phyloP scores from a whole-genome alignment of 116 monocot species.

The Iris pallida region DNA sequence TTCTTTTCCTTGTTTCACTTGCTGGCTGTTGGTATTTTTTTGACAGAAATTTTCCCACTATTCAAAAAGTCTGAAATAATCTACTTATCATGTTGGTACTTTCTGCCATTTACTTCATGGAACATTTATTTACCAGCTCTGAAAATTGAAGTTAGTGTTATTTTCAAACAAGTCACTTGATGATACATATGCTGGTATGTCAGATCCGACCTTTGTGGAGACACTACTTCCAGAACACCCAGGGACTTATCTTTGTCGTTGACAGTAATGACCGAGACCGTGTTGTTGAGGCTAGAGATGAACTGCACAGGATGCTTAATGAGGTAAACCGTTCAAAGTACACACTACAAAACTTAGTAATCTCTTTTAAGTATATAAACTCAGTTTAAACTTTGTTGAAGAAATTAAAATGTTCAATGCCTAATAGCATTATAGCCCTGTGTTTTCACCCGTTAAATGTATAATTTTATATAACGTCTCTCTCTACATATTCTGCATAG shows the following conservation, averaged over 20 bases:
- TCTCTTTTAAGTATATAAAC: no score
- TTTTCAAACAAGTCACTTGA: neutral
- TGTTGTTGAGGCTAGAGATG: constrained; percentile 40
- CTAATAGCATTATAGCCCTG: no score
- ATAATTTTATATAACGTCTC: no score
- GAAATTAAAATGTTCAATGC: no score
- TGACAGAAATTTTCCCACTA: neutral
- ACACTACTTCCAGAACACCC: constrained; percentile 39
- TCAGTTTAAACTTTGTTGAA: no score
- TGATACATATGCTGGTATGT: neutral
- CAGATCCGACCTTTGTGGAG: constrained; percentile 30
- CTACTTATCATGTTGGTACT: neutral
- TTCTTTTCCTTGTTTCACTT: no score
- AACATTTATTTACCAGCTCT: neutral
- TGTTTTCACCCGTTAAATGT: no score
- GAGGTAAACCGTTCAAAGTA: constrained; percentile 12
- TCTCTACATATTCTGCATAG: no score
- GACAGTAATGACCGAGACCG: constrained; percentile 44
- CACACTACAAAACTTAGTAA: no score
- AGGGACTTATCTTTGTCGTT: constrained; percentile 38
- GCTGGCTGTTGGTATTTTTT: no score
- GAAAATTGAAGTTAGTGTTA: neutral
- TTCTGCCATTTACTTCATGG: neutral
- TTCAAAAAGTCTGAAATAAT: neutral
- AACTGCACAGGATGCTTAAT: constrained; percentile 39